Conservation (phyloP, 768 basidiomycete species). For the Kwoniella sp. region DNA sequence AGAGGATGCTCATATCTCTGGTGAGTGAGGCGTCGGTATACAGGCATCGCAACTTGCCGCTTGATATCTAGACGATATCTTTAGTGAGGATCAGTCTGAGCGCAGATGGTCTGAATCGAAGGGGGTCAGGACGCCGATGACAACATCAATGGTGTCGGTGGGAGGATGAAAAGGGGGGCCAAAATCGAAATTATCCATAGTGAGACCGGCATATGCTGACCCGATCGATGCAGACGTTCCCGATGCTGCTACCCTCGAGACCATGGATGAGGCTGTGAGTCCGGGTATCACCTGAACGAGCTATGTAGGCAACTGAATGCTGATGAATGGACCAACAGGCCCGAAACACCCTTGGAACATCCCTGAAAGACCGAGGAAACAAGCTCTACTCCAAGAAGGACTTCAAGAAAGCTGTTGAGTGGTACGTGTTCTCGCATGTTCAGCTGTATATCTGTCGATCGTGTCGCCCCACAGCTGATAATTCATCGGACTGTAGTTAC, state of each 20-base stretch:
- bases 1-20: slow-evolving; percentile 31
- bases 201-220: neutral
- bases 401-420: slow-evolving; percentile 57
- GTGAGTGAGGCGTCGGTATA: slow-evolving; percentile 19
- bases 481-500: slow-evolving; percentile 51
- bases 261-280: slow-evolving; percentile 43
- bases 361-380: slow-evolving; percentile 60
- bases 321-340: slow-evolving; percentile 14
- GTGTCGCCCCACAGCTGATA: slow-evolving; percentile 14
- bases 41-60: too few species aligned
- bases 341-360: slow-evolving; percentile 62
- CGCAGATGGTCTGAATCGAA: slow-evolving; percentile 3
- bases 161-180: too few species aligned
- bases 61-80: neutral
- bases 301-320: too few species aligned
- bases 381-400: slow-evolving; percentile 59
- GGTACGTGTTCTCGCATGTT: slow-evolving; percentile 32
- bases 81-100: too few species aligned
- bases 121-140: too few species aligned
- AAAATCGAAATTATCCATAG: too few species aligned
- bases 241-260: slow-evolving; percentile 45
- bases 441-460: neutral
- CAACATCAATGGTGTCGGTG: too few species aligned
- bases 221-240: slow-evolving; percentile 34
- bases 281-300: too few species aligned